A percentile compares a stretch with the other conserved stretches of the same genome.
Conservation (phyloP, 805 yeast genomes). For the Kazachstania taianensis region DNA sequence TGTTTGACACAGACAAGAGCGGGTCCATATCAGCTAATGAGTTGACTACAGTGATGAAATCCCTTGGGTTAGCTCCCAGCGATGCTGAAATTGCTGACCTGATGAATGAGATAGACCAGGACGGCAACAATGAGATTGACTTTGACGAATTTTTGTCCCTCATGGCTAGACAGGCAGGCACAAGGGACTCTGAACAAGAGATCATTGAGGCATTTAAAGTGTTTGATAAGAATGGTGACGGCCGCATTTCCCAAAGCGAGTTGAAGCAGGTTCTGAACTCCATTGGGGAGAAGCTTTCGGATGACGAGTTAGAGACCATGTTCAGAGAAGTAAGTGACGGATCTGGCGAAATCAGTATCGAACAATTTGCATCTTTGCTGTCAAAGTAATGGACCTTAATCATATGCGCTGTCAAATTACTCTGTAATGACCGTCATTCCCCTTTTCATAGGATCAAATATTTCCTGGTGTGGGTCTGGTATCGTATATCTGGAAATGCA, state of each 20-base stretch:
- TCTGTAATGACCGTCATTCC: too few species aligned
- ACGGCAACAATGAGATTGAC: conserved; percentile 84
- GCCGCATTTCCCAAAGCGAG: conserved; percentile 89
- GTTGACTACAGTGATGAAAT: conserved; percentile 95
- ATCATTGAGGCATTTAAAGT: conserved; percentile 96
- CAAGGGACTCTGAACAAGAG: conserved; percentile 93
- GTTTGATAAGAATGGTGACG: conserved; percentile 92
- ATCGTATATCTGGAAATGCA: too few species aligned
- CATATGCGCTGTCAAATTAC: too few species aligned
- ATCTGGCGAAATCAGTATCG: conserved; percentile 92
- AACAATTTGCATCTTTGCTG: conserved; percentile 85
- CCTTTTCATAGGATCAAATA: too few species aligned
- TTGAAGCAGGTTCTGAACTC: conserved; percentile 91
- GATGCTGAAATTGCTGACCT: conserved; percentile 90
- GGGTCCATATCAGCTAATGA: conserved; percentile 93
- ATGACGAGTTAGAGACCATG: conserved; percentile 95
- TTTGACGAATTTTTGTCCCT: conserved; percentile 72
- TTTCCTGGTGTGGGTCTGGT: too few species aligned
- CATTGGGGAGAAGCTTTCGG: conserved; percentile 91
- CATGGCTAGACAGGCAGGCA: conserved; percentile 88
- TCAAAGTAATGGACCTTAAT: conserved; percentile 42
- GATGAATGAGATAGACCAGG: conserved; percentile 93
- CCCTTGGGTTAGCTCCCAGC: conserved; percentile 93
- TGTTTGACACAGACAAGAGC: conserved; percentile 91
- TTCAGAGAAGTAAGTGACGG: conserved; percentile 88